Percentiles rank a stretch among this genome's conserved stretches.
Conservation (phyloP, 495 filamentous ascomycete species). For the Daldinia grandis region DNA sequence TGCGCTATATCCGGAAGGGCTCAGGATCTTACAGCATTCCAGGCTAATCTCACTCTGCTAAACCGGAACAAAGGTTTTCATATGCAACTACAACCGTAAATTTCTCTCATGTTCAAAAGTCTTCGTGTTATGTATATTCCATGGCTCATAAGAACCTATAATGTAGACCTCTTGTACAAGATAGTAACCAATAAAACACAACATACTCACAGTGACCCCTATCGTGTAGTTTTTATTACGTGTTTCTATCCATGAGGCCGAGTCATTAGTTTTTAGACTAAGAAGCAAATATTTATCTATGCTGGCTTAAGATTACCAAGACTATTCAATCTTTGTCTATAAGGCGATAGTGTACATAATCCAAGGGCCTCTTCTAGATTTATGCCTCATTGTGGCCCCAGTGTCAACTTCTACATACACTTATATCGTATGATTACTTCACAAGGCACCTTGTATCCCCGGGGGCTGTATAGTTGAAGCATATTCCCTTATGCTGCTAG, state of each 20-base stretch:
- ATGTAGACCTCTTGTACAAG: not conserved
- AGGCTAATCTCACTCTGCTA: slow-evolving; percentile 9
- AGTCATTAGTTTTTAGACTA: not conserved
- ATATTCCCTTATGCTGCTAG: not conserved
- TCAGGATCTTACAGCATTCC: slow-evolving; percentile 11
- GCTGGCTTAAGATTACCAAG: not conserved
- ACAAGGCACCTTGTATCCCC: slow-evolving; percentile 21
- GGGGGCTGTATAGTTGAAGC: not conserved
- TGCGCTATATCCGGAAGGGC: slow-evolving; percentile 11
- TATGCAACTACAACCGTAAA: not conserved
- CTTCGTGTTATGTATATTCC: not conserved
- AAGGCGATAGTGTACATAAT: not conserved
- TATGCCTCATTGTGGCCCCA: not conserved
- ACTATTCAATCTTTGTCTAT: not conserved
- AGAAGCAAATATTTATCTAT: not conserved
- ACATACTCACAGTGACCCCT: not conserved
- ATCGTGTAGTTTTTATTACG: not conserved
- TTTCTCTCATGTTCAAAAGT: not conserved
- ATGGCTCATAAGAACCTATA: not conserved
- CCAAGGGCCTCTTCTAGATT: not conserved
- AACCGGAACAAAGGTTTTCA: not conserved
- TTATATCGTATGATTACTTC: slow-evolving; percentile 7
- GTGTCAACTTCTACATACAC: slow-evolving; percentile 5
- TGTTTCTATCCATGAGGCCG: not conserved
- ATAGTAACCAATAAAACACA: not conserved